A percentile compares a stretch with the other conserved stretches of the same genome.
Evolutionary conservation across 495 filamentous ascomycete genomes (phyloP).

Genomic region (Hypoxylon fragiforme): DNA sequence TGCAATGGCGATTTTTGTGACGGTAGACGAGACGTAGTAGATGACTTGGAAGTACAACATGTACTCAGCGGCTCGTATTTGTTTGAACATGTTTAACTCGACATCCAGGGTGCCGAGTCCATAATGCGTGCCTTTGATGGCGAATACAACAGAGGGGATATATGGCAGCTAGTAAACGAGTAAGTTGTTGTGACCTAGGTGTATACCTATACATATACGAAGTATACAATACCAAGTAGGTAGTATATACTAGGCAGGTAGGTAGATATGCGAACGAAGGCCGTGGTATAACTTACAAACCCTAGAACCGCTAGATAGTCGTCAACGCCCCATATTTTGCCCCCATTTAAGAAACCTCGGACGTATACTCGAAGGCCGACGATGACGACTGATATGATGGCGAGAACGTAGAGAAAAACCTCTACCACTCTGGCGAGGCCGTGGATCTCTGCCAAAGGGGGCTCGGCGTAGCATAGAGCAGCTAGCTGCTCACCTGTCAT

Average conservation of each 20-base stretch:
- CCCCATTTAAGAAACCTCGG: neutral
- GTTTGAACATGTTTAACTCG: neutral
- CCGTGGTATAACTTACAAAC: neutral
- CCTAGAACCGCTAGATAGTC: neutral
- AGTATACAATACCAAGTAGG: too few relatives aligned
- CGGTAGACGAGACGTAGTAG: neutral
- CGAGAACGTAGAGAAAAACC: neutral
- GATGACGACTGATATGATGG: neutral
- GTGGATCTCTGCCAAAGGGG: neutral
- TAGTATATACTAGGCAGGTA: too few relatives aligned
- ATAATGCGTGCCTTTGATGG: neutral
- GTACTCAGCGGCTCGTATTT: neutral
- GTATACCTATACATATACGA: too few relatives aligned
- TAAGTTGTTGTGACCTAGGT: too few relatives aligned
- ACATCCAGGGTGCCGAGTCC: neutral
- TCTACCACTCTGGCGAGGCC: neutral
- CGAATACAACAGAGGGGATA: neutral
- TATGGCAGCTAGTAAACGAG: neutral
- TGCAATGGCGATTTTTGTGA: neutral
- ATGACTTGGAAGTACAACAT: neutral
- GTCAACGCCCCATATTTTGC: neutral
- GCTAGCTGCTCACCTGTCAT: neutral
- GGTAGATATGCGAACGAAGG: neutral
- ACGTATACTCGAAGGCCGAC: neutral
- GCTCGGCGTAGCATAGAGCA: neutral